These are phyloP conservation scores for Aspergillus bertholletiae DNA, from an alignment of 495 filamentous ascomycete genomes.

Conservation along the genomic window DNA sequence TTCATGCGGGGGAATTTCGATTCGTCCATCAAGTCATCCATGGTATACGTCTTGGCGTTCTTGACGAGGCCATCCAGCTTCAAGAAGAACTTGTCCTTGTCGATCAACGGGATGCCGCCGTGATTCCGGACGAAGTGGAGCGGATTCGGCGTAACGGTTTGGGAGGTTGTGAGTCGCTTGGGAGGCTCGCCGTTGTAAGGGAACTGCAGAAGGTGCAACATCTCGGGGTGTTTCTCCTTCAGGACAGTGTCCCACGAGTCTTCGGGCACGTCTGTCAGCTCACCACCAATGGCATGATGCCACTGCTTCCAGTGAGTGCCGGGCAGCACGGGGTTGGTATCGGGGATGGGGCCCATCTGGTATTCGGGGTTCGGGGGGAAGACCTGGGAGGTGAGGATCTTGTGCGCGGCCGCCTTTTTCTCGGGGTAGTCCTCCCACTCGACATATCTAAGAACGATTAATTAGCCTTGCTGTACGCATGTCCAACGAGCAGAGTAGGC, in stretches of 20 bases:
- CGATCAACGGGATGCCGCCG: slow-evolving; percentile 61
- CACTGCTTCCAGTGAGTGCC: slow-evolving; percentile 64
- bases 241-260: slow-evolving; percentile 57
- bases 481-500: neutral
- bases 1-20: slow-evolving; percentile 50
- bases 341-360: slow-evolving; percentile 54
- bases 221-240: slow-evolving; percentile 59
- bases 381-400: slow-evolving; percentile 52
- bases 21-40: slow-evolving; percentile 57
- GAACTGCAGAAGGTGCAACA: slow-evolving; percentile 67
- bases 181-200: slow-evolving; percentile 70
- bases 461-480: neutral
- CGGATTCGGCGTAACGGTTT: slow-evolving; percentile 56
- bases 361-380: slow-evolving; percentile 59
- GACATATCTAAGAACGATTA: slow-evolving; percentile 38
- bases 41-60: slow-evolving; percentile 47
- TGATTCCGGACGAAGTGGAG: slow-evolving; percentile 67
- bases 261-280: slow-evolving; percentile 44
- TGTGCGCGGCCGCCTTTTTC: slow-evolving; percentile 48
- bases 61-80: slow-evolving; percentile 55
- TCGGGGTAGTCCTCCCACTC: slow-evolving; percentile 71
- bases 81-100: slow-evolving; percentile 48
- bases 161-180: slow-evolving; percentile 40
- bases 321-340: slow-evolving; percentile 59
- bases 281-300: slow-evolving; percentile 56